phyloP scores from a whole-genome alignment of 768 basidiomycete genomes.

The Boletus pseudo-olivaceus region DNA sequence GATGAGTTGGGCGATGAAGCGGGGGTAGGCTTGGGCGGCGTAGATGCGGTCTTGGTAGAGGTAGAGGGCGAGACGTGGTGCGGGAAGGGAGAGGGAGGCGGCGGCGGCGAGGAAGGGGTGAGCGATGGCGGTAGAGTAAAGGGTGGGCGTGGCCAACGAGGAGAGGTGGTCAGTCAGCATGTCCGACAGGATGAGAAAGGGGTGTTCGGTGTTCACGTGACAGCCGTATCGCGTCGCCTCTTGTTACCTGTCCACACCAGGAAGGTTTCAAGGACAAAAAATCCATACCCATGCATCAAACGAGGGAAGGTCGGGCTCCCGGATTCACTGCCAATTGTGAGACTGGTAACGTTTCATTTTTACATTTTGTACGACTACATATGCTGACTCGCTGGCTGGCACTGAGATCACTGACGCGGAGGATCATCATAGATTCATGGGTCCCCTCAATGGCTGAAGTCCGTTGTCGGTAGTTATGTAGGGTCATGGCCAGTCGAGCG shows the following conservation, averaged over 20 bases:
- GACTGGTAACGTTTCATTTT: not conserved
- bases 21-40: constrained; percentile 70
- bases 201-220: too few species aligned
- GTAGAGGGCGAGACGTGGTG: constrained; percentile 53
- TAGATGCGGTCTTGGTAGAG: constrained; percentile 73
- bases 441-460: too few species aligned
- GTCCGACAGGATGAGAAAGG: too few species aligned
- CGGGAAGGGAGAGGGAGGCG: constrained; percentile 47
- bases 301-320: not conserved
- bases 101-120: constrained; percentile 62
- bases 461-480: too few species aligned
- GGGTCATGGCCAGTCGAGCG: too few species aligned
- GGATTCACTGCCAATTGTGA: not conserved
- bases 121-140: constrained; percentile 47
- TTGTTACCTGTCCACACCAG: too few species aligned
- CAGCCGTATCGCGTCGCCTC: too few species aligned
- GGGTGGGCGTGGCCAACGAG: constrained; percentile 31
- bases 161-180: constrained; percentile 33
- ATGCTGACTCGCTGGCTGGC: too few species aligned
- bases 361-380: too few species aligned
- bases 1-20: constrained; percentile 66
- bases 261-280: too few species aligned
- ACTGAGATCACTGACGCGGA: too few species aligned
- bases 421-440: too few species aligned
- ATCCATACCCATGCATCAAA: not conserved